phyloP scores from a whole-genome alignment of 306 rosid species.

The Vicia sativa region DNA sequence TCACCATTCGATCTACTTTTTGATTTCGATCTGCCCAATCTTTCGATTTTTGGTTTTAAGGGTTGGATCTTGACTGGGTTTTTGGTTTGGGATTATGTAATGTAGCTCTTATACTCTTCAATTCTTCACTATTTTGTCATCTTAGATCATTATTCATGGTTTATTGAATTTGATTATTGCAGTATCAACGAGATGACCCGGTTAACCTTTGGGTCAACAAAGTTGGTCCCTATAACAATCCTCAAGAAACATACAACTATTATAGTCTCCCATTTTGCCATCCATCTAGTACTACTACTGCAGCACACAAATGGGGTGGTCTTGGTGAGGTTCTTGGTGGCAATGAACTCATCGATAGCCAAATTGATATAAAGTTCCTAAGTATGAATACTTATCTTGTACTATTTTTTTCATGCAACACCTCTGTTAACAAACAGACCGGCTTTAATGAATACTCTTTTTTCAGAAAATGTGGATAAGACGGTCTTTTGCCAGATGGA shows the following conservation, averaged over 20 bases:
- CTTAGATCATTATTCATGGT: background rate
- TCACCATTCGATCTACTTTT: slow-evolving; percentile 51
- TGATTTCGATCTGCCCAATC: slow-evolving; percentile 51
- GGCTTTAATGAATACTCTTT: slow-evolving; percentile 33
- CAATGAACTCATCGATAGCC: slow-evolving; percentile 96
- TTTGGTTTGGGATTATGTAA: slow-evolving; percentile 13
- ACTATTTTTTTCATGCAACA: slow-evolving; percentile 26
- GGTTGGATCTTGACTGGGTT: slow-evolving; percentile 1
- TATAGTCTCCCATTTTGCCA: slow-evolving; percentile 95
- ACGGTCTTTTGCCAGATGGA: slow-evolving; percentile 63
- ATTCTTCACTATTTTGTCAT: slow-evolving; percentile 18
- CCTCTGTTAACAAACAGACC: background rate
- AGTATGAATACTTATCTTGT: slow-evolving; percentile 49
- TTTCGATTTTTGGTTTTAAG: slow-evolving; percentile 9
- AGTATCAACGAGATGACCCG: slow-evolving; percentile 70
- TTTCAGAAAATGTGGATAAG: slow-evolving; percentile 82
- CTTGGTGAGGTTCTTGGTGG: slow-evolving; percentile 99
- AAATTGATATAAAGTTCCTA: slow-evolving; percentile 69
- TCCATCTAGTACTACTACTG: slow-evolving; percentile 55
- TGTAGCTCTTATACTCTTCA: slow-evolving; percentile 23
- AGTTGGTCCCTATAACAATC: slow-evolving; percentile 98
- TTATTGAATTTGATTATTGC: slow-evolving; percentile 43
- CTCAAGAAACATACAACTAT: slow-evolving; percentile 98
- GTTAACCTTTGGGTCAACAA: slow-evolving; percentile 98
- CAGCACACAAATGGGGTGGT: slow-evolving; percentile 99